phyloP scores from a whole-genome alignment of 495 filamentous ascomycete genomes.

The Choiromyces venosus region DNA sequence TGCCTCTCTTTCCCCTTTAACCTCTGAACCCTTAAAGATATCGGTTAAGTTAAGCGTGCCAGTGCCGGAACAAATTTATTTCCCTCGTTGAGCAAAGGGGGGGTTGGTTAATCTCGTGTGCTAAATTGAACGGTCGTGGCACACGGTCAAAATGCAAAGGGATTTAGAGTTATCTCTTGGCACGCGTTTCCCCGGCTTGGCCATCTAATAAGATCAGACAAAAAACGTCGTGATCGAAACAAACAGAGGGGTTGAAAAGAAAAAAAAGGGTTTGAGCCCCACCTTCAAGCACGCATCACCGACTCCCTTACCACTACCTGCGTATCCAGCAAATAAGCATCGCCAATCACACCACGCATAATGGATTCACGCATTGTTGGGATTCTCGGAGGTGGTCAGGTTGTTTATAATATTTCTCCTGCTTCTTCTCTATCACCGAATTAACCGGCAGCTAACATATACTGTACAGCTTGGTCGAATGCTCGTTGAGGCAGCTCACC shows the following conservation, averaged over 20 bases:
- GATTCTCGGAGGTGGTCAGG: constrained; percentile 70
- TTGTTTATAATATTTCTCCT: constrained; percentile 9
- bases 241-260: not conserved
- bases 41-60: constrained; percentile 1
- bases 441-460: constrained; percentile 14
- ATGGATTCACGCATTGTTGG: constrained; percentile 51
- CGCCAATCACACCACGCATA: constrained; percentile 3
- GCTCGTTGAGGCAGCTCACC: constrained; percentile 87
- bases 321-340: constrained; percentile 21
- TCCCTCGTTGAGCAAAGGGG: not conserved
- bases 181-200: not conserved
- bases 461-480: constrained; percentile 67
- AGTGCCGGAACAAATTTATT: not conserved
- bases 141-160: not conserved
- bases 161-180: constrained; percentile 37
- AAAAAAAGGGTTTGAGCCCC: constrained; percentile 23
- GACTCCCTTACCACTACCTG: constrained; percentile 21
- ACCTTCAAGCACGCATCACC: constrained; percentile 22
- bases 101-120: not conserved
- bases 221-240: not conserved
- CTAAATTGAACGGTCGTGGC: not conserved
- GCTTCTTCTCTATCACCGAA: not conserved
- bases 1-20: constrained; percentile 13
- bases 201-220: constrained; percentile 26
- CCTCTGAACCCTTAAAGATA: constrained; percentile 13